Evolutionary conservation across 2,329 filamentous ascomycete species (phyloP), one percentile per base, ranked within the genome.

Genomic region (Teratosphaeria epicoccoides): DNA sequence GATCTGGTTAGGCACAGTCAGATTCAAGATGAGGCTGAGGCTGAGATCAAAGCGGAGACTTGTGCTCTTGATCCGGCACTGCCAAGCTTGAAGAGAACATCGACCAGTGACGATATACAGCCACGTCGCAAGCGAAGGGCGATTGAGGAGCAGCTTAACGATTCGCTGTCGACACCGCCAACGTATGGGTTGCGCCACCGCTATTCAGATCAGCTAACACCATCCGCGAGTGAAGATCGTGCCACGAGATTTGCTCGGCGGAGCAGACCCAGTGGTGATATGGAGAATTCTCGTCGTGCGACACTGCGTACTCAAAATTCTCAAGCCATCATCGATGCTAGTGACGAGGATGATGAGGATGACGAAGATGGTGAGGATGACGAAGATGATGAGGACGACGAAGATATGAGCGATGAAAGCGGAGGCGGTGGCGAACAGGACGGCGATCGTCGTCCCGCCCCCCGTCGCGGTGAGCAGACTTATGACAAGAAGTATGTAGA

Each of bases 401-500:
- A 40, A 4, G 33, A 29, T 6, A 14, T 11, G 10, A 14, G 14
- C 11, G 14, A 29, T 11, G 28, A 29, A 10, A 29, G 33, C 9
- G 33, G 33, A 9, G n/a, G 33, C 14, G 9, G n/a, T 40, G 17
- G 17, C n/a, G 14, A n/a, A 20, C 33, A n/a, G n/a, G n/a, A n/a
- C n/a, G n/a, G n/a, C n/a, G n/a, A n/a, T n/a, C n/a, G n/a, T n/a
- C n/a, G n/a, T n/a, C n/a, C n/a, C n/a, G n/a, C n/a, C n/a, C n/a
- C n/a, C n/a, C n/a, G n/a, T n/a, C 29, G 44, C 9, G 46, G 51
- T 9, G 48, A 29, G 10, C 40, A 29, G 25, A 61, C 59, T 23
- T 61, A 51, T 49, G 46, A 44, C 43, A 55, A 49, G 29, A 52
- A 52, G 10, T 52, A 61, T 40, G 52, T 59, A 9, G 53, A 55